phyloP scores from a whole-genome alignment of 148 eudicot genomes.

The Arbutus unedo region DNA sequence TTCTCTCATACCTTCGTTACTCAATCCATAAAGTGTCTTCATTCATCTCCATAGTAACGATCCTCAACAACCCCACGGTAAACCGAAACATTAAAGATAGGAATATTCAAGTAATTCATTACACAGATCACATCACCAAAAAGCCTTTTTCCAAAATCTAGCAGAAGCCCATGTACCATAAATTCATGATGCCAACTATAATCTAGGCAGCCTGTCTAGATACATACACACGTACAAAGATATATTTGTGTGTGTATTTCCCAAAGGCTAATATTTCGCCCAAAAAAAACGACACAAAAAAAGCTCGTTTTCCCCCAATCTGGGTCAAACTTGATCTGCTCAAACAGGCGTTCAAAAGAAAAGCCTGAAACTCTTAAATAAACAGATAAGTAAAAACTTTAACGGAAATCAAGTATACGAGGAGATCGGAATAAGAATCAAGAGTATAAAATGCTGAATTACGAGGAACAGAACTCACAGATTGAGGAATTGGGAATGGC shows the following conservation, averaged over 20 bases:
- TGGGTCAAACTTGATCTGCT: constrained; percentile 4
- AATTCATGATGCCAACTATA: neutral
- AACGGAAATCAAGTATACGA: neutral
- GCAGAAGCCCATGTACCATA: neutral
- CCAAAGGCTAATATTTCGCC: neutral
- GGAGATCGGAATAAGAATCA: neutral
- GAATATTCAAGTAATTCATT: neutral
- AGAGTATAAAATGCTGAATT: neutral
- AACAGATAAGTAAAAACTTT: neutral
- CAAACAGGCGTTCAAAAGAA: neutral
- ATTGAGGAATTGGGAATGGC: constrained; percentile 89
- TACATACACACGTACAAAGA: neutral
- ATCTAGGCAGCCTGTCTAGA: neutral
- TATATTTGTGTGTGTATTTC: neutral
- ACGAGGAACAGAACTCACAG: constrained; percentile 39
- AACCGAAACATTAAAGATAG: neutral
- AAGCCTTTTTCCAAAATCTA: neutral
- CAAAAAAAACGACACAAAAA: neutral
- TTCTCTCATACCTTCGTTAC: neutral
- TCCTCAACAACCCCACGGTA: neutral
- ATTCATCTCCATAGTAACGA: neutral
- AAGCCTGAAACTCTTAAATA: neutral
- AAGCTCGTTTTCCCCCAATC: neutral
- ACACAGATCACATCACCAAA: neutral
- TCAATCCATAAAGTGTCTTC: no score